phyloP scores from a whole-genome alignment of 768 basidiomycete species.

The Psilocybe cubensis region DNA sequence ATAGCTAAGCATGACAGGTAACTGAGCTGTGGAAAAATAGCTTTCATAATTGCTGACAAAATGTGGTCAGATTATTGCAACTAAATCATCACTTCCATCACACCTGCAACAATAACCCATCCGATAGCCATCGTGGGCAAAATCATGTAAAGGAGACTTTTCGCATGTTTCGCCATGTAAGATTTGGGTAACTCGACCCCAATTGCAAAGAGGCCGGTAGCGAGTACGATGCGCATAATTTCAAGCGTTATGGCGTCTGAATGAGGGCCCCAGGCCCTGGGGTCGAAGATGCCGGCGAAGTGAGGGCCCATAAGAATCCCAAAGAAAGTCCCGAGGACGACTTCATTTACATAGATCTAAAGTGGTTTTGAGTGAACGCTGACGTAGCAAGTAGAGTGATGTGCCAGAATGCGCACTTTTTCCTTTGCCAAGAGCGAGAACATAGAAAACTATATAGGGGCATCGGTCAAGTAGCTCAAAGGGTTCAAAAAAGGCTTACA shows the following conservation, averaged over 20 bases:
- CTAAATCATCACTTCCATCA: slow-evolving; percentile 16
- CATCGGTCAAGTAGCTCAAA: not conserved
- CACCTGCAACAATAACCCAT: slow-evolving; percentile 78
- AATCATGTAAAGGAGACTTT: slow-evolving; percentile 69
- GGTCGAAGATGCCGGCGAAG: slow-evolving; percentile 72
- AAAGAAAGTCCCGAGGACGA: slow-evolving; percentile 83
- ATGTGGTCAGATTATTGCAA: not conserved
- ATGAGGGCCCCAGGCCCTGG: slow-evolving; percentile 67
- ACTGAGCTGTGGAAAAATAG: slow-evolving; percentile 70
- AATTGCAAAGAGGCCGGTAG: slow-evolving; percentile 91
- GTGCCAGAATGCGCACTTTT: slow-evolving; percentile 60
- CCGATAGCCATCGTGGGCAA: slow-evolving; percentile 86
- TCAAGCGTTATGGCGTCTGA: slow-evolving; percentile 73
- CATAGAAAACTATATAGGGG: slow-evolving; percentile 69
- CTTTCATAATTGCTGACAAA: slow-evolving; percentile 60
- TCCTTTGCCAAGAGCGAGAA: slow-evolving; percentile 84
- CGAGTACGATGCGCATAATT: slow-evolving; percentile 87
- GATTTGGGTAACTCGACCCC: slow-evolving; percentile 90
- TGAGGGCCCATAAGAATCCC: slow-evolving; percentile 74
- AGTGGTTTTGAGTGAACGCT: not conserved
- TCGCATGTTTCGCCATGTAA: slow-evolving; percentile 83
- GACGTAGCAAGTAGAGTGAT: not conserved
- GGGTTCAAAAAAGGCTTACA: slow-evolving; percentile 8
- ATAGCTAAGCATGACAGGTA: slow-evolving; percentile 83
- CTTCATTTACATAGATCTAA: slow-evolving; percentile 90